A percentile compares a stretch with the other conserved stretches of the same genome.
phyloP scores from a whole-genome alignment of 768 basidiomycete species.

The Trametes coccinea region DNA sequence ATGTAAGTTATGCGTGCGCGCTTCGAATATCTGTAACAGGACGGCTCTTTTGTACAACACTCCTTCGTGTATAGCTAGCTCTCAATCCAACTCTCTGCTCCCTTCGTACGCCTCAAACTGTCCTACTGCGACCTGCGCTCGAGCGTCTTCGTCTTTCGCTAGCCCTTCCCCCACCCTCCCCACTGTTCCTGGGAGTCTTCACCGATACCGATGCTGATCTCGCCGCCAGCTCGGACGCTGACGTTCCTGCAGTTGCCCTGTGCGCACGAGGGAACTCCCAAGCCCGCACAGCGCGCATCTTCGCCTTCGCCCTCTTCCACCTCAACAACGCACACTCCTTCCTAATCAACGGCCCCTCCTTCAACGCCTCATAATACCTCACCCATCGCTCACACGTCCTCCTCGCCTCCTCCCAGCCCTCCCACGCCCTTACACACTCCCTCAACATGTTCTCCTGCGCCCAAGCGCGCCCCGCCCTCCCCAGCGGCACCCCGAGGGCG shows the following conservation, averaged over 20 bases:
- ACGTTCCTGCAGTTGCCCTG: no score
- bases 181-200: not conserved
- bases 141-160: no score
- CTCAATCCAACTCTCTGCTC: not conserved
- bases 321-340: no score
- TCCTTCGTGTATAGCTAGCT: not conserved
- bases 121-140: no score
- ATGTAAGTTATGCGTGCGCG: constrained; percentile 9
- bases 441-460: not conserved
- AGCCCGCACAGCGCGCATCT: no score
- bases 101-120: not conserved
- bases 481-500: no score
- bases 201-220: no score
- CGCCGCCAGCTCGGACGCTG: no score
- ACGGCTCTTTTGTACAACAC: constrained; percentile 4
- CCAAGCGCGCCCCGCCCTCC: no score
- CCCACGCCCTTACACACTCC: not conserved
- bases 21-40: not conserved
- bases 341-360: not conserved
- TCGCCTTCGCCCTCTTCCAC: no score
- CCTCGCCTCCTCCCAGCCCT: not conserved
- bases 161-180: no score
- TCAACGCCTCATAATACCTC: not conserved
- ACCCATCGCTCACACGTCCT: not conserved
- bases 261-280: no score